Base-by-base conservation (phyloP, 257 asterid genomes). In the Sherardia arvensis region DNA sequence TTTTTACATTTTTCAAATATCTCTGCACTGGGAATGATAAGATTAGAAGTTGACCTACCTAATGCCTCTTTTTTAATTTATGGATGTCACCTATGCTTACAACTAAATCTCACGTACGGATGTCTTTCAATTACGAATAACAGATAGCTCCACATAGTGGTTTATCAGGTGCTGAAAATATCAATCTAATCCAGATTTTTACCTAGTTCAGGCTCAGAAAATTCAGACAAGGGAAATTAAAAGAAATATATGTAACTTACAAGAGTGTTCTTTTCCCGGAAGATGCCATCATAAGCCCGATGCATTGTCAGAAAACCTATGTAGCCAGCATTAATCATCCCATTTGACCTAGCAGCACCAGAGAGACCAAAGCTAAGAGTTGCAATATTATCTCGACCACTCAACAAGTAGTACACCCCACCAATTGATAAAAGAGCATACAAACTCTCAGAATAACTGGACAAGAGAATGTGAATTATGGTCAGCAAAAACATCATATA, bases 401-500 rank as follows among this genome's bases (percentile, higher is more conserved):
- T 69, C 72, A 87, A 69, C 70, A 89, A 77, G 72, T 81, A 58
- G 74, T 83, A 83, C 69, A 84, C 61, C 59, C 99, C 99, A 69
- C 95, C 94, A 70, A 92, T 73, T 30, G 94, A 82, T 63, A 84
- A 78, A 59, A 89, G 69, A 62, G 95, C 96, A 80, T 82, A 89
- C 71, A 92, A 67, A 74, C 95, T 85, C 87, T 92, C 99, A 27
- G 97, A 75, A 72, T 92, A 92, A 79, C 99, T 92, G 87, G 79
- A 77, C 26, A 74, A 7, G 54, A 56, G 1, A 47, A 73, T 69
- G 27, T 59, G 10, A 38, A 65, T 43, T 38, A 67, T 69, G 28
- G 59, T 72, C 69, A 80, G 65, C 36, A 55, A 22, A 49, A 69
- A 53, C 38, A 67, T 62, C 71, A 9, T 38, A 10, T 38, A 38